phyloP scores from a whole-genome alignment of 2,329 filamentous ascomycete species.

The Phialophora macrospora region DNA sequence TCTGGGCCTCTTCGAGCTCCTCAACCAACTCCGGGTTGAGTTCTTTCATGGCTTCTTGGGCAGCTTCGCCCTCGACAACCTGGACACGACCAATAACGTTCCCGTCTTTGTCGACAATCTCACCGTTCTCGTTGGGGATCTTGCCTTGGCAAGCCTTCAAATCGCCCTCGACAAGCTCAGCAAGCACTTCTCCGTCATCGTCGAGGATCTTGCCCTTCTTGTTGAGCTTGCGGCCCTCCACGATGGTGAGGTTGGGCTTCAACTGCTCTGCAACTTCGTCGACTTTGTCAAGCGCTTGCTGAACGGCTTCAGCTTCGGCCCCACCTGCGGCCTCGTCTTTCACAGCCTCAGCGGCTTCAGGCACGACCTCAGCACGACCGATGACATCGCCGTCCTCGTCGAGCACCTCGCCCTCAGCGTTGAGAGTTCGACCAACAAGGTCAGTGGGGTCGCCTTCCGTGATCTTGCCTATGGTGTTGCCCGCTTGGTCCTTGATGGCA shows the following conservation, averaged over 20 bases:
- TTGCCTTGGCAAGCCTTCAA: conserved; percentile 43
- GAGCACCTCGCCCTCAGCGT: conserved; percentile 48
- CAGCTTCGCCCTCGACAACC: conserved; percentile 39
- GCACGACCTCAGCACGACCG: conserved; percentile 45
- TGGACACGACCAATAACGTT: conserved; percentile 44
- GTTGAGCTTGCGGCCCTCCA: conserved; percentile 47
- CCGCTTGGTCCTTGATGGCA: conserved; percentile 54
- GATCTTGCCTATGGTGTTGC: conserved; percentile 47
- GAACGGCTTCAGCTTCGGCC: conserved; percentile 43
- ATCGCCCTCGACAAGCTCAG: conserved; percentile 49
- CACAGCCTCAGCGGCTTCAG: conserved; percentile 38
- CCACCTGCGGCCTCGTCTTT: neutral
- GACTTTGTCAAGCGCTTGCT: conserved; percentile 51
- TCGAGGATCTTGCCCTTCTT: conserved; percentile 44
- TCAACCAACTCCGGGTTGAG: conserved; percentile 39
- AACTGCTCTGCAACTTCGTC: conserved; percentile 45
- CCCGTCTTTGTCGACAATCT: conserved; percentile 47
- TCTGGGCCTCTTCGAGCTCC: conserved; percentile 36
- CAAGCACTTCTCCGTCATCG: conserved; percentile 46
- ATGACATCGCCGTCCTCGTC: conserved; percentile 47
- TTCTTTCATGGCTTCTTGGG: conserved; percentile 41
- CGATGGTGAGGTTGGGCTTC: conserved; percentile 44
- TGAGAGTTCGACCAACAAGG: conserved; percentile 47
- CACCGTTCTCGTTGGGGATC: conserved; percentile 44
- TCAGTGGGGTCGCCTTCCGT: conserved; percentile 51